Evolutionary conservation across 2,329 filamentous ascomycete species (phyloP).

Genomic region (Cordyceps cicadae): DNA sequence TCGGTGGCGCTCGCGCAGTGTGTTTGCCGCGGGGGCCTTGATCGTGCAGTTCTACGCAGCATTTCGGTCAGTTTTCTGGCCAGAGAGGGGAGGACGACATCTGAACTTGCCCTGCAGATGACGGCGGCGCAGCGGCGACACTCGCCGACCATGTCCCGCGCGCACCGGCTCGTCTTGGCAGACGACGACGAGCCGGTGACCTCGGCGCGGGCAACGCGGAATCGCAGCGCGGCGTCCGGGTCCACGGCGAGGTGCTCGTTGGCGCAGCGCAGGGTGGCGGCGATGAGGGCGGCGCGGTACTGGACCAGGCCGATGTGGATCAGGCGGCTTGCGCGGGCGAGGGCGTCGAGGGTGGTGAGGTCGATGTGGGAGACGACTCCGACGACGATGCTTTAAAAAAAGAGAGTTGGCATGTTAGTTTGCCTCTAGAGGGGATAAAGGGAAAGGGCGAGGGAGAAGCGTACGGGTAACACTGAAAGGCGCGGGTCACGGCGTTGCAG

Average conservation of each 20-base stretch:
- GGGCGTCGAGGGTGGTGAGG: conserved; percentile 75
- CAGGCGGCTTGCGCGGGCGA: conserved; percentile 74
- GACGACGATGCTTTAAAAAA: conserved; percentile 46
- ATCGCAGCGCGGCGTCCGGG: conserved; percentile 48
- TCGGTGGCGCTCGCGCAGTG: conserved; percentile 67
- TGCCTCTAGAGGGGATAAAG: not conserved
- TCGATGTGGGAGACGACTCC: conserved; percentile 72
- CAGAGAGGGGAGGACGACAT: not conserved
- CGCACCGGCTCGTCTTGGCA: conserved; percentile 68
- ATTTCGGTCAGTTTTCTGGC: not conserved
- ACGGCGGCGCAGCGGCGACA: conserved; percentile 70
- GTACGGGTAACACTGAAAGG: conserved; percentile 31
- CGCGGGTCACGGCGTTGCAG: conserved; percentile 20
- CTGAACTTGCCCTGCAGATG: conserved; percentile 65
- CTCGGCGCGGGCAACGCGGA: conserved; percentile 44
- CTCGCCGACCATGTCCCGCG: conserved; percentile 76
- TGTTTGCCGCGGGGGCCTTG: conserved; percentile 63
- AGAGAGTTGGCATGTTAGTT: too few species aligned
- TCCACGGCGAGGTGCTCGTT: conserved; percentile 56
- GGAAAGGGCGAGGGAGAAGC: not conserved
- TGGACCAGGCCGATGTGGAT: conserved; percentile 71
- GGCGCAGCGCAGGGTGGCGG: conserved; percentile 68
- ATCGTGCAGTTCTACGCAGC: conserved; percentile 73
- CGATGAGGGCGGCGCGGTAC: conserved; percentile 65
- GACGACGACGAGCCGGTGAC: conserved; percentile 48